Conservation (phyloP, 1,284 basidiomycete genomes). For the Wallemia mellicola region DNA sequence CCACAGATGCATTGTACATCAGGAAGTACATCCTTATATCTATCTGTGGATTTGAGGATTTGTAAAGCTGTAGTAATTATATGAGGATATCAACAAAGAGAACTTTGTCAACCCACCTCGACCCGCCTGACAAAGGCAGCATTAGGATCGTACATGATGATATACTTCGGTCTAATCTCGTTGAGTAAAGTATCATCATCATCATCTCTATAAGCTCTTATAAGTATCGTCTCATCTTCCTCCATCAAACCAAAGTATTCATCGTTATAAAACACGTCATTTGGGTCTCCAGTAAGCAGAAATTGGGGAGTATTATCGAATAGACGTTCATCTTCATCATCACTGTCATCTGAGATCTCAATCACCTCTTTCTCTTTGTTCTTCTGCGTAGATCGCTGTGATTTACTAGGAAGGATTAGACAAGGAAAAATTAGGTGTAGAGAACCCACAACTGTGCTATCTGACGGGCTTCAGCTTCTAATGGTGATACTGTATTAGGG, state of each 20-base stretch:
- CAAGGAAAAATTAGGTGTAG: background rate
- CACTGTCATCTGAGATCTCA: background rate
- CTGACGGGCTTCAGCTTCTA: slow-evolving; percentile 25
- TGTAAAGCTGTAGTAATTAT: slow-evolving; percentile 35
- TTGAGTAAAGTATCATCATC: slow-evolving; percentile 65
- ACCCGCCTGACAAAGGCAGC: slow-evolving; percentile 72
- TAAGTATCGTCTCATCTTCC: slow-evolving; percentile 50
- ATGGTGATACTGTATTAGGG: slow-evolving; percentile 13
- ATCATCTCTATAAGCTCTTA: slow-evolving; percentile 71
- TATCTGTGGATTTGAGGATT: slow-evolving; percentile 44
- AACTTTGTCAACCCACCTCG: slow-evolving; percentile 27
- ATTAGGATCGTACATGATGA: slow-evolving; percentile 84
- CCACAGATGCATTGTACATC: slow-evolving; percentile 68
- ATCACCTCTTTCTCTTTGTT: slow-evolving; percentile 1
- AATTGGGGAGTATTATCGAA: slow-evolving; percentile 4
- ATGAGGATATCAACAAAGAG: slow-evolving; percentile 1
- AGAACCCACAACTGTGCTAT: slow-evolving; percentile 32
- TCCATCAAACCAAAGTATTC: slow-evolving; percentile 53
- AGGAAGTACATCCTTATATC: slow-evolving; percentile 83
- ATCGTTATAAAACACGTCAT: slow-evolving; percentile 22
- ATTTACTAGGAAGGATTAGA: background rate
- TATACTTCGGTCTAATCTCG: slow-evolving; percentile 66
- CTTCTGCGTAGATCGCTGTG: background rate
- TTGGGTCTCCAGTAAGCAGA: slow-evolving; percentile 3
- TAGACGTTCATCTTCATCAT: background rate